These are phyloP conservation scores for Calonectria hawksworthii DNA, from an alignment of 2,329 filamentous ascomycete genomes.

Conservation along the genomic window DNA sequence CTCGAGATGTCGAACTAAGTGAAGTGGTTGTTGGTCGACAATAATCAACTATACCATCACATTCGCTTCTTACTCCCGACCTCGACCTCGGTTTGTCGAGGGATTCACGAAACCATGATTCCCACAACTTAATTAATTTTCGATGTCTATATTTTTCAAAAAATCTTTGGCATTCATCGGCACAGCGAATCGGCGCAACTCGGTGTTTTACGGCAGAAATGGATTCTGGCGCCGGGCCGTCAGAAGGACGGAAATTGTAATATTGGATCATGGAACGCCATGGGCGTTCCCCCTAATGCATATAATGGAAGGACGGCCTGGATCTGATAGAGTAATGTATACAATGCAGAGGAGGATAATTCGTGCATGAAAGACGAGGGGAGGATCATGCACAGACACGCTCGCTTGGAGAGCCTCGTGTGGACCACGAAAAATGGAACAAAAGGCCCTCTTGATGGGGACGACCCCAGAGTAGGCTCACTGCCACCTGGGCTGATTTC, in stretches of 20 bases:
- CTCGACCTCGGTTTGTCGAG: slow-evolving; percentile 15
- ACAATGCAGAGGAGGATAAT: slow-evolving; percentile 53
- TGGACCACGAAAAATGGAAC: slow-evolving; percentile 28
- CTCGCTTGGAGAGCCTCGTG: slow-evolving; percentile 49
- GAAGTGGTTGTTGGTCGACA: slow-evolving; percentile 61
- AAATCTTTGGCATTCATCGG: slow-evolving; percentile 58
- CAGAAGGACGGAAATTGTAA: slow-evolving; percentile 44
- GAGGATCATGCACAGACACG: slow-evolving; percentile 49
- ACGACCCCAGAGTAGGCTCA: slow-evolving; percentile 32
- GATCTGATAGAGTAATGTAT: slow-evolving; percentile 58
- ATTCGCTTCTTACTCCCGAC: background rate
- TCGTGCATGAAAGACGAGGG: slow-evolving; percentile 47
- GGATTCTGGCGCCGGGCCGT: slow-evolving; percentile 47
- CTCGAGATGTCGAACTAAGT: slow-evolving; percentile 59
- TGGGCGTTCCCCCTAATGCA: slow-evolving; percentile 44
- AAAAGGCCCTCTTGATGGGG: slow-evolving; percentile 40
- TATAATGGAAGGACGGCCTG: slow-evolving; percentile 45
- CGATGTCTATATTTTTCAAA: slow-evolving; percentile 45
- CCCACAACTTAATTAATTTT: slow-evolving; percentile 49
- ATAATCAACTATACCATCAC: slow-evolving; percentile 40
- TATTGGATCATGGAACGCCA: slow-evolving; percentile 43
- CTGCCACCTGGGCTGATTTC: slow-evolving; percentile 34
- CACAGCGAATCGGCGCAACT: slow-evolving; percentile 57
- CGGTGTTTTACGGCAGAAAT: slow-evolving; percentile 47
- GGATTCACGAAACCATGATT: slow-evolving; percentile 48